A percentile compares a stretch with the other conserved stretches of the same genome.
These are phyloP conservation scores for Cryomyces minteri DNA, from an alignment of 495 filamentous ascomycete genomes.

Conservation along the genomic window DNA sequence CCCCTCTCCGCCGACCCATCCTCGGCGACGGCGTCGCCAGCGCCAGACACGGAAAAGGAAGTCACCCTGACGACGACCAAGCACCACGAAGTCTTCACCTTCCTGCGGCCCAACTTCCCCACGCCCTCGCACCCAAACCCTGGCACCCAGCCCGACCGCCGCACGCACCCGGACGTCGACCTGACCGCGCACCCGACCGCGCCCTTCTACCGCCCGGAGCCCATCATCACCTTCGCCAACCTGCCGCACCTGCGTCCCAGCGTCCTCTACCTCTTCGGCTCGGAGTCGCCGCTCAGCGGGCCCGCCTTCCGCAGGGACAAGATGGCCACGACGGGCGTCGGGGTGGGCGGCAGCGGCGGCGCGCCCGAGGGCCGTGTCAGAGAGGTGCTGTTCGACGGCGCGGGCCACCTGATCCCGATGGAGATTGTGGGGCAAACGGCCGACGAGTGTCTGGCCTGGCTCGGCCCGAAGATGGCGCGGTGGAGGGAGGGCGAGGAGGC, in stretches of 20 bases:
- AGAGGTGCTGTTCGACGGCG: constrained; percentile 41
- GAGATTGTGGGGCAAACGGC: constrained; percentile 47
- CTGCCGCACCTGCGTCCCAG: constrained; percentile 56
- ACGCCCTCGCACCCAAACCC: constrained; percentile 14
- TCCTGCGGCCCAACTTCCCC: constrained; percentile 16
- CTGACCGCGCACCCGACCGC: constrained; percentile 11
- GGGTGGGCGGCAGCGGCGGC: constrained; percentile 52
- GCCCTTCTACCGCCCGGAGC: constrained; percentile 66
- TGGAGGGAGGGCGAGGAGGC: constrained; percentile 6
- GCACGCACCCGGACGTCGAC: constrained; percentile 19
- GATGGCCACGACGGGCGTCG: constrained; percentile 43
- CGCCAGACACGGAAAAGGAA: constrained; percentile 10
- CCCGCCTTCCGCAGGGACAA: constrained; percentile 34
- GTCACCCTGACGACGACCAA: constrained; percentile 22
- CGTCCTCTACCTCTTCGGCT: constrained; percentile 71
- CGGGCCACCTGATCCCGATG: constrained; percentile 74
- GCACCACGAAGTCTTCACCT: constrained; percentile 24
- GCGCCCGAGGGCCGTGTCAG: constrained; percentile 45
- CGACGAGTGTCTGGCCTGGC: constrained; percentile 7
- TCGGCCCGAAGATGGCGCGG: constrained; percentile 6
- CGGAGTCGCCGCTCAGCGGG: constrained; percentile 38
- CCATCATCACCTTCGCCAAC: constrained; percentile 36
- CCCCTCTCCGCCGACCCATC: no score
- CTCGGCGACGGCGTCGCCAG: constrained; percentile 5
- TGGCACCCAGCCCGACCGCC: constrained; percentile 15